Conservation (phyloP, 2,329 filamentous ascomycete species). For the Ploettnerulaceae sp. region DNA sequence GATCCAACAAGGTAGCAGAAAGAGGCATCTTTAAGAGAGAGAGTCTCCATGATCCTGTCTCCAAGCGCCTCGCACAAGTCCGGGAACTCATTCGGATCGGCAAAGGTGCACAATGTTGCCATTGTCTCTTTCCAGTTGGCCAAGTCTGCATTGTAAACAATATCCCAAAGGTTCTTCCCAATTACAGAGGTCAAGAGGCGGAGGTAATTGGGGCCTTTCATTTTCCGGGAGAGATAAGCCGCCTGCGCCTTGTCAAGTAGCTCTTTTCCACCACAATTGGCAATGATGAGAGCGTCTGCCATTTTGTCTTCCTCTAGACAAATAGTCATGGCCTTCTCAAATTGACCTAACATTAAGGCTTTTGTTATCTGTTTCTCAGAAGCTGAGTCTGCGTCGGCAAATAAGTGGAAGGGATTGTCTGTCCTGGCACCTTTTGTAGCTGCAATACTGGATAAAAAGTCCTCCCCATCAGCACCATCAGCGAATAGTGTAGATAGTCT, state of each 20-base stretch:
- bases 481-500: slow-evolving; percentile 75
- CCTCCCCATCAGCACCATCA: slow-evolving; percentile 69
- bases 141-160: slow-evolving; percentile 93
- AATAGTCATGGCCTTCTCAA: slow-evolving; percentile 82
- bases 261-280: slow-evolving; percentile 90
- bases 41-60: slow-evolving; percentile 78
- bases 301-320: slow-evolving; percentile 85
- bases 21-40: slow-evolving; percentile 79
- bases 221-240: slow-evolving; percentile 80
- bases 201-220: slow-evolving; percentile 82
- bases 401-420: slow-evolving; percentile 89
- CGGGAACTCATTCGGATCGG: slow-evolving; percentile 83
- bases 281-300: slow-evolving; percentile 96
- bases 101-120: slow-evolving; percentile 93
- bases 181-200: slow-evolving; percentile 87
- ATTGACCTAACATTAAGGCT: slow-evolving; percentile 84
- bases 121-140: slow-evolving; percentile 96
- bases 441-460: slow-evolving; percentile 79
- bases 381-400: slow-evolving; percentile 75
- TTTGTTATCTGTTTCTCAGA: slow-evolving; percentile 84
- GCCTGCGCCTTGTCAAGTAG: slow-evolving; percentile 92
- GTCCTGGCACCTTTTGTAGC: slow-evolving; percentile 89
- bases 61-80: slow-evolving; percentile 93
- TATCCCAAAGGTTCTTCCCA: slow-evolving; percentile 94
- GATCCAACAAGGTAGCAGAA: slow-evolving; percentile 96